Percentiles rank a stretch among this genome's conserved stretches.
Conservation (phyloP, 805 yeast species). For the Hanseniaspora valbyensis region DNA sequence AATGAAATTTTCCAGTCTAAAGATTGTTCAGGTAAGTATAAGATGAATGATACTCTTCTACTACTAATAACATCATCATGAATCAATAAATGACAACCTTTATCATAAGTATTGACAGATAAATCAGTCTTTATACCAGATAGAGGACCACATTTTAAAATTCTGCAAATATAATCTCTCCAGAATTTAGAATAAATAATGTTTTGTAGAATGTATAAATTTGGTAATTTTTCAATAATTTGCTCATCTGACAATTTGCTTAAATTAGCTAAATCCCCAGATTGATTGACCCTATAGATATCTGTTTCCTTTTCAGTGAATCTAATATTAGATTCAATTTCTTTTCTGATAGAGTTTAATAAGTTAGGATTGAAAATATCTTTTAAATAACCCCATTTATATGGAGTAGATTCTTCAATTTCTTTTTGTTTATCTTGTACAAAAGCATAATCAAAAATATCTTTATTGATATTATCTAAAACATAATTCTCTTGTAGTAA, state of each 20-base stretch:
- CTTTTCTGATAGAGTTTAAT: conserved; percentile 68
- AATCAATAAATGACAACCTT: conserved; percentile 85
- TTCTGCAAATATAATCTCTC: conserved; percentile 61
- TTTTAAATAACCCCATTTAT: conserved; percentile 77
- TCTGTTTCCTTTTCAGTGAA: conserved; percentile 96
- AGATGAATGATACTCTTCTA: conserved; percentile 80
- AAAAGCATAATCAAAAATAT: conserved; percentile 38
- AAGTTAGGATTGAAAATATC: conserved; percentile 66
- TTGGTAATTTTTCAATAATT: conserved; percentile 63
- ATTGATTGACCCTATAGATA: conserved; percentile 82
- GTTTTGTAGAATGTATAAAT: conserved; percentile 64
- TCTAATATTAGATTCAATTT: conserved; percentile 69
- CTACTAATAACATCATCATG: conserved; percentile 98
- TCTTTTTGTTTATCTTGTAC: conserved; percentile 32
- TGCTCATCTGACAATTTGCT: conserved; percentile 64
- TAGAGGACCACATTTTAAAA: conserved; percentile 79
- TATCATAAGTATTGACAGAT: conserved; percentile 80
- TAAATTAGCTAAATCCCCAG: conserved; percentile 83
- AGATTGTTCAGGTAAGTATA: conserved; percentile 88
- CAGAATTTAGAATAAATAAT: conserved; percentile 82
- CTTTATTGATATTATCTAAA: conserved; percentile 35
- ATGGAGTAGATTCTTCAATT: conserved; percentile 58
- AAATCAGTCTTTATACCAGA: conserved; percentile 88
- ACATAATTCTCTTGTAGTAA: conserved; percentile 27
- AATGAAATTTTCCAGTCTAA: conserved; percentile 78